Evolutionary conservation across 2,329 filamentous ascomycete species (phyloP), one percentile per base, ranked within the genome.

Genomic region (Epichloe uncinata): DNA sequence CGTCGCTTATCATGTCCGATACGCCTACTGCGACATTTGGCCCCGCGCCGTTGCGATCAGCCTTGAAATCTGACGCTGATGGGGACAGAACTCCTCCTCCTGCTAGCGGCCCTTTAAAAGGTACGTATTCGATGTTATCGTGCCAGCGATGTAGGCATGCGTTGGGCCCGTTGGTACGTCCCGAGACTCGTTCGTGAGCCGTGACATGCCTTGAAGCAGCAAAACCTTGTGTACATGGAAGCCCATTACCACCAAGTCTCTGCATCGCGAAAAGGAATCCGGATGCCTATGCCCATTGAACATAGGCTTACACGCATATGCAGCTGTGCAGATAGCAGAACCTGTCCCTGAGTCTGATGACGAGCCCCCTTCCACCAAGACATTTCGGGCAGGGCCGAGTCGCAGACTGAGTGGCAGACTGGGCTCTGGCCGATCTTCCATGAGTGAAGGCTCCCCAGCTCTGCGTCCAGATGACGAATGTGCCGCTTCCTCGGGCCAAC

Each of bases 251-350:
- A 35, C 22, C 9, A 11, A 20, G 30, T 43, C n/a, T 34, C 16
- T 37, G 18, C 9, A 33, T 7, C 30, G 38, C 16, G n/a, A n/a
- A n/a, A n/a, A 8, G 26, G 9, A 37, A 11, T 1, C 7, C 20
- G 5, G 4, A 22, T 20, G 12, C 36, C n/a, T 11, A 22, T 20
- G 12, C 36, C n/a, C 15, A 4, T 33, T 12, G 38, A 44, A 42
- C 30, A 11, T 52, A 48, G 50, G 57, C 63, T 62, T 45, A 53
- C 52, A 60, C 54, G 60, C 48, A 44, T 42, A 46, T 35, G 41
- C 51, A 66, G 77, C 75, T 50, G 78, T 81, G 49, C 76, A 80
- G 58, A 81, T 81, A 52, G 72, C 75, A 44, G 77, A 80, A 56
- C 75, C 76, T 16, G 61, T 60, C 18, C 58, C 61, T 36, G 66